A percentile compares a stretch with the other conserved stretches of the same genome.
Evolutionary conservation across 768 basidiomycete species (phyloP).

Genomic region (Hypholoma sublateritium): DNA sequence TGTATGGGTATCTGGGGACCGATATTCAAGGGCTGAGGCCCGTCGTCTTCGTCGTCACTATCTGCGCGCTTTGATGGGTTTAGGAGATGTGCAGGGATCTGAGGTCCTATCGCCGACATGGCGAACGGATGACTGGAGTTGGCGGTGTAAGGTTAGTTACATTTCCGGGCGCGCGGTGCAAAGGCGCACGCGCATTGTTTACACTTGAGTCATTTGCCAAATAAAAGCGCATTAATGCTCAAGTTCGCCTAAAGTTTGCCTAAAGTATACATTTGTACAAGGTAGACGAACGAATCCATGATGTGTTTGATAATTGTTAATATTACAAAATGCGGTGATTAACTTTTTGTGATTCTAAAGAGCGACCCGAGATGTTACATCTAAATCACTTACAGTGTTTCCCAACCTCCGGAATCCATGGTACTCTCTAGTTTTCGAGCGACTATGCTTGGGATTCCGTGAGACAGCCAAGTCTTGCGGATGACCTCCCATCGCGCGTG

Average conservation of each 20-base stretch:
- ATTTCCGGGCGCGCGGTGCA: no score
- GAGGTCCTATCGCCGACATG: conserved; percentile 58
- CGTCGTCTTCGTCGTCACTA: conserved; percentile 26
- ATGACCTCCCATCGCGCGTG: conserved; percentile 87
- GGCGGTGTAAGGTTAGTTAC: no score
- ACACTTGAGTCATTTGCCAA: neutral
- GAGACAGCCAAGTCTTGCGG: conserved; percentile 86
- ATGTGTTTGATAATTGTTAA: neutral
- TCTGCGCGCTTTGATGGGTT: conserved; percentile 14
- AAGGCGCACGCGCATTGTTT: no score
- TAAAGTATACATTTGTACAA: no score
- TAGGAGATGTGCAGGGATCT: conserved; percentile 51
- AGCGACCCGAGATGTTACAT: neutral
- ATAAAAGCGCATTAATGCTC: neutral
- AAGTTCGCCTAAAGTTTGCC: no score
- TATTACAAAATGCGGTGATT: neutral
- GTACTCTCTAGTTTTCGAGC: conserved; percentile 87
- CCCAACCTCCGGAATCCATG: conserved; percentile 93
- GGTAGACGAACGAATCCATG: neutral
- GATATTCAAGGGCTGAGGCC: conserved; percentile 14
- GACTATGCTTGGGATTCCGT: conserved; percentile 86
- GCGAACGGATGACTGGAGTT: no score
- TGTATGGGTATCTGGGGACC: conserved; percentile 20
- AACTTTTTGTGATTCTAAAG: neutral
- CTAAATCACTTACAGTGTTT: conserved; percentile 53